Evolutionary conservation across 345 rosid genomes (phyloP).

Genomic region (Adansonia digitata): DNA sequence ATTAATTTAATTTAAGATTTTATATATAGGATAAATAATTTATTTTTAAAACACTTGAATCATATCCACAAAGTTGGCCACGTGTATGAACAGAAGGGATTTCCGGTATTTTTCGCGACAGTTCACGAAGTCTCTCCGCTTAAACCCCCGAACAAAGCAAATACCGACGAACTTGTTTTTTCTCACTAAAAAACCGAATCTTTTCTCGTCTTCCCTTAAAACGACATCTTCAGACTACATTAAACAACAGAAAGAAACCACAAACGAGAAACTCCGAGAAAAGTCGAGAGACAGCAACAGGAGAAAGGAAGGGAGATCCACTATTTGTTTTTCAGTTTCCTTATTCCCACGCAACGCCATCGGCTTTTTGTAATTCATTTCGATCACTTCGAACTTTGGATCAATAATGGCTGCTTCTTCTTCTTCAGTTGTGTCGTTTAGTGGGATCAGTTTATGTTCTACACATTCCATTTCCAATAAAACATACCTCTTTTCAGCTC

Average conservation of each 20-base stretch:
- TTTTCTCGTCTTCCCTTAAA: too few relatives aligned
- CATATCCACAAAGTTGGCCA: background rate
- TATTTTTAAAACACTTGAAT: too few relatives aligned
- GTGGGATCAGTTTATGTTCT: constrained; percentile 22
- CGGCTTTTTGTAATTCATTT: background rate
- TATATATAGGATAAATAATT: too few relatives aligned
- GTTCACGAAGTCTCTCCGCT: background rate
- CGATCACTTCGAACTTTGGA: background rate
- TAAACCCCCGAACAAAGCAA: background rate
- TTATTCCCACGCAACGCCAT: constrained; percentile 27
- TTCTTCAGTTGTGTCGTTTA: constrained; percentile 35
- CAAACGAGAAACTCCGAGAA: background rate
- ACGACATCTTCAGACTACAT: background rate
- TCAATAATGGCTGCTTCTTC: constrained; percentile 42
- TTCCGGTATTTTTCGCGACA: background rate
- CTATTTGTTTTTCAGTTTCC: constrained; percentile 15
- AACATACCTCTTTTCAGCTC: constrained; percentile 23
- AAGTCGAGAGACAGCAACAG: background rate
- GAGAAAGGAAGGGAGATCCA: background rate
- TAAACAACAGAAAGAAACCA: background rate
- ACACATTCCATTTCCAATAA: constrained; percentile 10
- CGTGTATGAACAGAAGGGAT: background rate
- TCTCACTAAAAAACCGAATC: too few relatives aligned
- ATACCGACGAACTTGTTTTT: background rate
- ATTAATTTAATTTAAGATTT: too few relatives aligned